Base-by-base conservation (phyloP, 2,329 filamentous ascomycete genomes). In the Zymoseptoria ardabiliae region DNA sequence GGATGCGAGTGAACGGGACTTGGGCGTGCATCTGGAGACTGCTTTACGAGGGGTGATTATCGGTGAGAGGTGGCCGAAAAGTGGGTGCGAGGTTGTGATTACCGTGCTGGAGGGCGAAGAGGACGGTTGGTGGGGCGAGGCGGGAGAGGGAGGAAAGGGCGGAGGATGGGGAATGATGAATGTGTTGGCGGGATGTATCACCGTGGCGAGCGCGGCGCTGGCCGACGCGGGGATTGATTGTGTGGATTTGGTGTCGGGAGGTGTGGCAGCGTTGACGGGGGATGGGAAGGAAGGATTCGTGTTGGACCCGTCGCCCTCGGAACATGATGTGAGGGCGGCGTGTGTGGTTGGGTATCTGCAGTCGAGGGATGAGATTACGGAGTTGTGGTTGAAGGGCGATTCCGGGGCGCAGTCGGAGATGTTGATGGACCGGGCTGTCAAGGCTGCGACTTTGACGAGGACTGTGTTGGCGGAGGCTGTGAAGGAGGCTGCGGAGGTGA, bases 31-130 rank as follows among this genome's bases (percentile, higher is more conserved):
- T 72, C 79, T 99, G 2, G 92, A 97, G 74, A 93, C 91, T 17
- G 92, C 94, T 23, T 80, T 99, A 55, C 84, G 91, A 35, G 93
- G 93, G 0, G 89, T 91, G 7, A 86, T 97, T 55, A 93, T 97
- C 70, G 91, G 91, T 13, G 92, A 97, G 72, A 82, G 93, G 59
- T 99, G 93, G 90, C 94, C 94, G n/a, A 99, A 99, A 79, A 96
- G 91, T 73, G 92, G 91, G 51, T 87, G 96, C n/a, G 94, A 99
- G 72, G 87, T 99, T 49, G 87, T 96, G 19, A 85, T 99, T 54
- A 97, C 91, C 0, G 86, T 99, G 54, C 80, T 99, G 19, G 94
- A 99, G 76, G 93, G 91, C 2, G 94, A 97, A 70, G 90, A 97
- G 72, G 88, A 93, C 68, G 78, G 79, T 41, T 85, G 83, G 80